Conservation (phyloP, 176 grass and related monocot genomes). For the Zea luxurians region DNA sequence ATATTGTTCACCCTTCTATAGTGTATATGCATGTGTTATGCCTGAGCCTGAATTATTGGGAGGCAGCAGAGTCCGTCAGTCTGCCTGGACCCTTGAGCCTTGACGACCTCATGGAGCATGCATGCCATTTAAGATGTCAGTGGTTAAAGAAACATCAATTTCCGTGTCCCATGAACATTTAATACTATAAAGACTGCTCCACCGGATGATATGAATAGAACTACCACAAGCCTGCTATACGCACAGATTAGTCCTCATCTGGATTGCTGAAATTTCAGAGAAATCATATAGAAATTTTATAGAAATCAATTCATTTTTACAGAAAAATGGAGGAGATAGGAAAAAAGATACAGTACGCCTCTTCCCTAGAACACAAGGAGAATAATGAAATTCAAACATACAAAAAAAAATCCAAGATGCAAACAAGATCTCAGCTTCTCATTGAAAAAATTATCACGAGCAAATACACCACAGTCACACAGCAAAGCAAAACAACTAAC, state of each 20-base stretch:
- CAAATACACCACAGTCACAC: background rate
- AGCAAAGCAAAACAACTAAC: background rate
- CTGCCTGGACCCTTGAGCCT: slow-evolving; percentile 29
- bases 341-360: too few species aligned
- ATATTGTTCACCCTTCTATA: background rate
- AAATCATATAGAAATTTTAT: too few species aligned
- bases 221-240: background rate
- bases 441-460: background rate
- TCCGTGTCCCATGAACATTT: slow-evolving; percentile 44
- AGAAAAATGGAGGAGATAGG: too few species aligned
- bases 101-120: slow-evolving; percentile 27
- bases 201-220: background rate
- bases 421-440: background rate
- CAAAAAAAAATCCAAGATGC: background rate
- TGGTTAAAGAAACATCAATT: slow-evolving; percentile 48
- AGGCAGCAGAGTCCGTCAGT: background rate
- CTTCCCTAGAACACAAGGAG: background rate
- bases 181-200: slow-evolving; percentile 1
- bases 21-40: background rate
- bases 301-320: too few species aligned
- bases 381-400: background rate
- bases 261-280: too few species aligned
- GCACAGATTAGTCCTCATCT: too few species aligned
- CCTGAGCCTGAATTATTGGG: slow-evolving; percentile 44
- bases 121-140: slow-evolving; percentile 50